Evolutionary conservation across 2,329 filamentous ascomycete species (phyloP), one percentile per base, ranked within the genome.

Genomic region (Microdochium paspali): DNA sequence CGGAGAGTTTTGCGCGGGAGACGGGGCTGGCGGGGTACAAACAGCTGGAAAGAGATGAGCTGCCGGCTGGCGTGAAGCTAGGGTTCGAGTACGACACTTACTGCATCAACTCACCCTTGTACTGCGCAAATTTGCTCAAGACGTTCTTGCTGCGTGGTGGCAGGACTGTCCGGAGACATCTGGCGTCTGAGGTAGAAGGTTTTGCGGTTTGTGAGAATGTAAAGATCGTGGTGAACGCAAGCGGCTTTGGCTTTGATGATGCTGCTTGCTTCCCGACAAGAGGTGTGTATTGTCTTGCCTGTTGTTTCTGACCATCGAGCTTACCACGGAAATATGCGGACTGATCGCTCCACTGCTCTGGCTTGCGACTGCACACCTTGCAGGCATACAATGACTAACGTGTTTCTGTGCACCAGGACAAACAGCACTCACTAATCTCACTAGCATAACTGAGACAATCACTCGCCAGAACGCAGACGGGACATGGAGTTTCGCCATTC

Each of bases 401-500:
- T 25, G 54, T 40, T 51, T 25, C n/a, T 4, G 7, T 21, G 4
- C n/a, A 23, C 30, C 28, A 64, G 69, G 72, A 18, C 72, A 76
- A 57, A 75, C 71, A 1, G 72, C 69, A 39, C 55, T 72, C 15
- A 40, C 35, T 10, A 40, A 40, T 12, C 35, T 40, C 13, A 40
- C 35, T 4, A 20, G 35, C 35, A 40, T 40, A n/a, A 40, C 3
- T 12, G 35, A 40, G 1, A 59, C 60, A 0, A 67, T 85, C 20
- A 85, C 82, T 2, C 70, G 76, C 24, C 79, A 86, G 53, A 76
- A 79, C 55, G 68, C 69, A 1, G 80, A 85, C 57, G 82, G 82
- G 0, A 72, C 68, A 9, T 84, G 80, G 78, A 72, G 73, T 1
- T 84, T 85, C 52, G 72, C 73, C 43, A 77, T 85, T 5, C 80